These are phyloP conservation scores for Chrysanthemum makinoi DNA, from an alignment of 129 eudicot species.

Conservation along the genomic window DNA sequence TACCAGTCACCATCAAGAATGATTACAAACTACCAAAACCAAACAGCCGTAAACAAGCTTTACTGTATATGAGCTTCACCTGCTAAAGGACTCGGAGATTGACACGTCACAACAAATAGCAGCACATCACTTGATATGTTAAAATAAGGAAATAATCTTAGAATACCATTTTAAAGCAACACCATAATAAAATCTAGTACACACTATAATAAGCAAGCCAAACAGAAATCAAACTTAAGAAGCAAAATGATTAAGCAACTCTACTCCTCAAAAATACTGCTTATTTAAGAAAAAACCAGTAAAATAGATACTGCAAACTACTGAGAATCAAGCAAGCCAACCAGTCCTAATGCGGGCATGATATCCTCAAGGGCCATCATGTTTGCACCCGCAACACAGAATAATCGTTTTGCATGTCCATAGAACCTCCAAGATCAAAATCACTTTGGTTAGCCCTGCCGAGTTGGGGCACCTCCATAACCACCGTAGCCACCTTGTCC, in stretches of 20 bases:
- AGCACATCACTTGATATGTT: constrained; percentile 28
- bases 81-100: constrained; percentile 9
- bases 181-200: constrained; percentile 43
- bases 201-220: constrained; percentile 55
- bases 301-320: constrained; percentile 59
- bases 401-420: constrained; percentile 16
- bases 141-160: constrained; percentile 23
- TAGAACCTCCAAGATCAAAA: constrained; percentile 15
- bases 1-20: constrained; percentile 6
- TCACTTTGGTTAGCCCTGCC: constrained; percentile 59
- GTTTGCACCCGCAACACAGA: constrained; percentile 26
- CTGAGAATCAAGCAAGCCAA: constrained; percentile 75
- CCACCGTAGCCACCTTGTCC: constrained; percentile 61
- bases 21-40: constrained; percentile 13
- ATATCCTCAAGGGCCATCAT: constrained; percentile 38
- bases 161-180: constrained; percentile 36
- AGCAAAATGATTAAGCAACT: constrained; percentile 35
- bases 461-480: constrained; percentile 54
- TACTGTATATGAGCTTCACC: constrained; percentile 14
- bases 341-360: constrained; percentile 48
- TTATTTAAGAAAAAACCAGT: constrained; percentile 44
- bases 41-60: neutral
- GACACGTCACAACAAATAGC: constrained; percentile 28
- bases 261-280: constrained; percentile 56
- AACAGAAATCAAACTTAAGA: constrained; percentile 48